Evolutionary conservation across 1,139 yeast genomes (phyloP), one percentile per base, ranked within the genome.

Genomic region (Lodderomyces jiufengensis): DNA sequence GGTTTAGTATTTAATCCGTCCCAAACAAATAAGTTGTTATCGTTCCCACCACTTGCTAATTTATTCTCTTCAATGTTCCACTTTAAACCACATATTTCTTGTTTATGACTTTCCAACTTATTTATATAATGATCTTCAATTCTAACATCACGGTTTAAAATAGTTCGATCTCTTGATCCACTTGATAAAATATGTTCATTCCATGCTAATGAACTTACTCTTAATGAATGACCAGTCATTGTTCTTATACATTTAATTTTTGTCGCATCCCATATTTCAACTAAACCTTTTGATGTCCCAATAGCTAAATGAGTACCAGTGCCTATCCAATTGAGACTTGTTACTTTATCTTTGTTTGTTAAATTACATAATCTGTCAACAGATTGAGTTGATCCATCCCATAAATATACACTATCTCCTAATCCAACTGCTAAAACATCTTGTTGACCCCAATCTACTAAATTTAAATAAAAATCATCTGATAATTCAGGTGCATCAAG

Each of bases 261-360:
- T n/a, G 84, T 78, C 1, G 92, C 95, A 58, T 94, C 98, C 95
- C 97, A 92, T 16, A 92, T 87, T 54, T 90, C 96, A 4, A 92
- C 97, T 29, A 82, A 56, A 1, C 98, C 98, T 33, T 78, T 72
- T 39, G 77, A 73, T 1, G 97, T 87, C 3, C 99, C 99, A 9
- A 92, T 80, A 0, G 98, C 97, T 31, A 92, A 56, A 63, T 92
- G 97, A 13, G 95, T 82, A 24, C 97, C 94, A n/a, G 85, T 78
- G 51, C 82, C 95, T 37, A 92, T 86, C 99, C 99, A 92, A 41
- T 85, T 80, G 23, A 92, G 65, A 51, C 95, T 83, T 7, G 97
- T 82, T 7, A 87, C 83, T 42, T 70, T 68, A 45, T 85, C 95
- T 43, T 70, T 70, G 37, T 65, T 64, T 0, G 78, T 72, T 23